Evolutionary conservation across 352 stramenopile species (phyloP), one percentile per base, ranked within the genome.

Genomic region (Pythium apleroticum): DNA sequence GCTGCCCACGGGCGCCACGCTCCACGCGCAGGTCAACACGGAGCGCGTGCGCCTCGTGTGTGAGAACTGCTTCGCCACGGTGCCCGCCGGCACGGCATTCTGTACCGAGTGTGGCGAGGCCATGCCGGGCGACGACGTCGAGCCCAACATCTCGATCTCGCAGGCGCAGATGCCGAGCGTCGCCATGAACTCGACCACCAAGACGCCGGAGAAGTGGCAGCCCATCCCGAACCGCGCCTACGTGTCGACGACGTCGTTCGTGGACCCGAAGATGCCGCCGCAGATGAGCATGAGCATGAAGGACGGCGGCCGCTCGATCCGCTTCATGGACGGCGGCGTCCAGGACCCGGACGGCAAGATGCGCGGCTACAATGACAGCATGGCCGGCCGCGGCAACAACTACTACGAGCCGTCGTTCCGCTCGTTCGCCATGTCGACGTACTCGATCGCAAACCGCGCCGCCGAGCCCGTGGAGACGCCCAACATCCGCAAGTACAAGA

Each of bases 401-500:
- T 94, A 88, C 66, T 96, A 96, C 76, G 86, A 96, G 67, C 85
- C 88, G 15, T 95, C 86, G 53, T 96, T 96, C 77, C 84, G 88
- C 0, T 95, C 86, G 70, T 96, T 96, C 52, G 88, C 88, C 58
- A 96, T 96, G 88, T 87, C 72, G 24, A 96, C 88, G 37, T 96
- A 95, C 72, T 95, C 86, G 64, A 96, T 96, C 67, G 88, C 86
- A 1, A 94, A 94, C 75, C 88, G 88, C 30, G 88, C 88, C 10
- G 88, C 84, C 41, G 88, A 96, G 57, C 86, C 88, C 0, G 88
- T 95, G 15, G 84, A 94, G 72, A 96, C 88, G 52, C 88, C 88
- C 48, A 96, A 96, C 75, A 94, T 96, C 28, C 86, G 88, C 43
- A 96, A 95, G 85, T 96, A 95, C 82, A 93, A 93, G 76, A 96